phyloP scores from a whole-genome alignment of 2,329 filamentous ascomycete genomes.

The Metarhizium rileyi region DNA sequence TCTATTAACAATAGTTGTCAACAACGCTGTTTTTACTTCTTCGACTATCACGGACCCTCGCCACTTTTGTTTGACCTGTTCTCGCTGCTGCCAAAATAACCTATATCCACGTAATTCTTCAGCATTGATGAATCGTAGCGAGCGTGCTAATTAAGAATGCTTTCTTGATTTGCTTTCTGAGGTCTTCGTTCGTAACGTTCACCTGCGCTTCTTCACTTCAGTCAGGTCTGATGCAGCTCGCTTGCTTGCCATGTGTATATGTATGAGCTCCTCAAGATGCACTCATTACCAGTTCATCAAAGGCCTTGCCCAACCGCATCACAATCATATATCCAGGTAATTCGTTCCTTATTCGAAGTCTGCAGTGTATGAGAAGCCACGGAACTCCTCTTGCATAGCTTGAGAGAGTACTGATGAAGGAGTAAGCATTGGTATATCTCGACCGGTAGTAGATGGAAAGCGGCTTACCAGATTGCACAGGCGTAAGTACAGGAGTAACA shows the following conservation, averaged over 20 bases:
- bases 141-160: background rate
- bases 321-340: constrained; percentile 11
- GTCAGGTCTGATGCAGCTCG: background rate
- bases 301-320: background rate
- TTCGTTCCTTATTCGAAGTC: constrained; percentile 59
- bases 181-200: background rate
- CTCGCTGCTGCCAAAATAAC: background rate
- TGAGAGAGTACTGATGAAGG: constrained; percentile 69
- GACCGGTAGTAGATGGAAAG: background rate
- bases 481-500: constrained; percentile 92
- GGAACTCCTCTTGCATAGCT: constrained; percentile 99
- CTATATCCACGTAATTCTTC: background rate
- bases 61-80: background rate
- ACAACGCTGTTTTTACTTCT: background rate
- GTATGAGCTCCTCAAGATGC: background rate
- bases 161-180: background rate
- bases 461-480: constrained; percentile 85
- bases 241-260: background rate
- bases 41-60: background rate
- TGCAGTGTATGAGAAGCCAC: constrained; percentile 93
- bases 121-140: background rate
- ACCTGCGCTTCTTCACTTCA: background rate
- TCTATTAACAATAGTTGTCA: background rate
- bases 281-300: background rate
- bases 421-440: constrained; percentile 16